These are phyloP conservation scores for Quercus suber DNA, from an alignment of 306 rosid species.

Conservation along the genomic window DNA sequence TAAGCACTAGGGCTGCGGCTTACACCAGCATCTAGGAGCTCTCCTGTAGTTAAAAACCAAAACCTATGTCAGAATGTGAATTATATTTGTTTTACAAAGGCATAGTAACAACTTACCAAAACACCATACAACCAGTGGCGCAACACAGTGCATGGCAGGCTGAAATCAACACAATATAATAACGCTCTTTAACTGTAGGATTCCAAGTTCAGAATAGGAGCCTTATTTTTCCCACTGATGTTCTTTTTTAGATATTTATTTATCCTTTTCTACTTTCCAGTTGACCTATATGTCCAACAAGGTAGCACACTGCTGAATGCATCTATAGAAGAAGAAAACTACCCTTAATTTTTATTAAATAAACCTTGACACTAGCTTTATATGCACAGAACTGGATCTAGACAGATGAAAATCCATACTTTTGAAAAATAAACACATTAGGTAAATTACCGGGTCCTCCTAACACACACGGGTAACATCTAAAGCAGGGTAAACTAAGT, in stretches of 20 bases:
- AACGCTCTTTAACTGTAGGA: not conserved
- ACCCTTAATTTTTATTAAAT: not conserved
- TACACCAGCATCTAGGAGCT: constrained; percentile 75
- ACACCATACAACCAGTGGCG: not conserved
- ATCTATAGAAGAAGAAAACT: not conserved
- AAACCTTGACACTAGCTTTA: not conserved
- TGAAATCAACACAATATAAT: not conserved
- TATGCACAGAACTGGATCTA: not conserved
- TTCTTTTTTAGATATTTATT: not conserved
- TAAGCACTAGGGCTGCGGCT: constrained; percentile 96
- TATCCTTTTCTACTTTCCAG: not conserved
- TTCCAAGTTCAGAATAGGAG: not conserved
- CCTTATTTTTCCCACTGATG: not conserved
- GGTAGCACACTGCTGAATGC: not conserved
- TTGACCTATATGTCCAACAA: not conserved
- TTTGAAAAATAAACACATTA: not conserved
- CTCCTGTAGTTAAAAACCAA: constrained; percentile 53
- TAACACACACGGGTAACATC: not conserved
- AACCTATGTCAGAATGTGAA: constrained; percentile 5
- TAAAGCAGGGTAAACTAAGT: not conserved
- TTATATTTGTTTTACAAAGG: not conserved
- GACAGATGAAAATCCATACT: not conserved
- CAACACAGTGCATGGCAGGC: not conserved
- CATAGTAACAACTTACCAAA: not conserved
- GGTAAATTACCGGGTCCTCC: too few species aligned